Evolutionary conservation across 177 flowering plant genomes (phyloP), one percentile per base, ranked within the genome.

Genomic region (Vitis hybrid): DNA sequence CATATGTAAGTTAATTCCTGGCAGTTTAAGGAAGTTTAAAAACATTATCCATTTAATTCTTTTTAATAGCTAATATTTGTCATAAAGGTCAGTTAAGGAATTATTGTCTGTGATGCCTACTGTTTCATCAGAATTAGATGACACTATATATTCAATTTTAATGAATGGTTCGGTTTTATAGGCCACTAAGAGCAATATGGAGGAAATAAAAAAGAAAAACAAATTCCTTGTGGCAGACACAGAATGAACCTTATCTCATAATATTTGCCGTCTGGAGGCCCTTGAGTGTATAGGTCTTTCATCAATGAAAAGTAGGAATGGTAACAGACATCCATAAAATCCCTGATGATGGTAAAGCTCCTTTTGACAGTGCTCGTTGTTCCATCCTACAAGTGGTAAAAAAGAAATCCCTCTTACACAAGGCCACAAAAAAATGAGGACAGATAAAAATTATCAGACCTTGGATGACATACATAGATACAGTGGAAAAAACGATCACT

Each of bases 301-400:
- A 93, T 90, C 52, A 80, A 18, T 16, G 97, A 89, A 72, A 93
- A 85, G 71, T 91, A 95, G 11, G 99, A 88, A 78, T 82, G 74
- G 69, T 72, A 87, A 70, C 94, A 90, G 40, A 89, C 89, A 87
- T 95, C 97, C 64, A 7, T 52, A 65, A 93, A 79, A 74, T 95
- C 98, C 78, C 97, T 79, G 52, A 93, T 83, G 66, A 91, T 80
- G 35, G 88, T 90, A 64, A 71, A 85, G 78, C 92, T 81, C 65
- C 88, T 76, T 74, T 78, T 13, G 12, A 95, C 65, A 35, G 97
- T 85, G 77, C 85, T 82, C 90, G 80, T 83, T 57, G 94, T 91
- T 67, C 99, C 99, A 82, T 95, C 98, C 99, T 95, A 80, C 56
- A 75, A 65, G 55, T 18, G 60, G 12, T 2, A 58, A 16, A 60